Evolutionary conservation across 202 grass and related monocot species (phyloP).

Genomic region (Schoenoplectus tabernaemontani): DNA sequence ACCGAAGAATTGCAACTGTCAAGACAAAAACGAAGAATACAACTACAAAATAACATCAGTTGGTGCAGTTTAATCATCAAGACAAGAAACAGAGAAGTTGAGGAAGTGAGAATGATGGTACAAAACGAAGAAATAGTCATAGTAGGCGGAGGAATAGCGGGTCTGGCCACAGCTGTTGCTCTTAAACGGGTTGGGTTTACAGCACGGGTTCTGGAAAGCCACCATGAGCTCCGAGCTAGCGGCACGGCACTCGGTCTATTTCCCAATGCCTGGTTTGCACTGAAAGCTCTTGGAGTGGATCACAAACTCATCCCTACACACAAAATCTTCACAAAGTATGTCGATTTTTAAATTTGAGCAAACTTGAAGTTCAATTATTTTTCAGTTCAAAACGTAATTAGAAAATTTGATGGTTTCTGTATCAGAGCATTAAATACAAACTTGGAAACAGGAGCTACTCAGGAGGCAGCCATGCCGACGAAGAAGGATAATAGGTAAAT

Average conservation of each 20-base stretch:
- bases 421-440: slow-evolving; percentile 34
- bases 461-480: slow-evolving; percentile 31
- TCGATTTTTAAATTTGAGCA: background rate
- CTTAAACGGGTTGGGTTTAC: slow-evolving; percentile 24
- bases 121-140: slow-evolving; percentile 48
- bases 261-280: slow-evolving; percentile 83
- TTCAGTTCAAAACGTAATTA: background rate
- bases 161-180: slow-evolving; percentile 49
- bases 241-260: slow-evolving; percentile 42
- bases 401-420: background rate
- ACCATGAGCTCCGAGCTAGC: slow-evolving; percentile 42
- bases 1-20: background rate
- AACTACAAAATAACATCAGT: background rate
- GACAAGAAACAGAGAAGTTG: background rate
- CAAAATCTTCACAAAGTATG: slow-evolving; percentile 28
- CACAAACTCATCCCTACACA: slow-evolving; percentile 39
- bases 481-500: slow-evolving; percentile 25
- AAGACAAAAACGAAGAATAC: background rate
- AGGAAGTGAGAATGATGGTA: background rate
- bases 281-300: slow-evolving; percentile 48
- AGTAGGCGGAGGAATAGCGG: slow-evolving; percentile 53
- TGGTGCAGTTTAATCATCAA: background rate
- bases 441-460: slow-evolving; percentile 38
- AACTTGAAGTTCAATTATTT: background rate
- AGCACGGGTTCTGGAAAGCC: slow-evolving; percentile 52